A percentile compares a stretch with the other conserved stretches of the same genome.
Evolutionary conservation across 2,329 filamentous ascomycete species (phyloP).

Genomic region (Colletotrichum acutatum): DNA sequence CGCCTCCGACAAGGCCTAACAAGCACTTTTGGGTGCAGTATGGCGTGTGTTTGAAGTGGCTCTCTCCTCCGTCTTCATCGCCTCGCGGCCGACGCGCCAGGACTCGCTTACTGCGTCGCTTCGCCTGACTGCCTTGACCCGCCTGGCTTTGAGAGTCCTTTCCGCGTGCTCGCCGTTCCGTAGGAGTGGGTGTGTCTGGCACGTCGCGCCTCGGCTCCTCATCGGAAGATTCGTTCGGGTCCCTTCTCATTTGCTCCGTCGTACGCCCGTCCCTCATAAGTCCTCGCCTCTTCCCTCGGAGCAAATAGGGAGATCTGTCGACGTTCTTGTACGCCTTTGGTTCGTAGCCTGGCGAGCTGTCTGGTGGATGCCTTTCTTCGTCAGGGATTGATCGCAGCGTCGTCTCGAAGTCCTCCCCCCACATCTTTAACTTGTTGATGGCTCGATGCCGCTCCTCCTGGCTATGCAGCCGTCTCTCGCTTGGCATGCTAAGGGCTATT

Average conservation of each 20-base stretch:
- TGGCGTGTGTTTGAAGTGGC: constrained; percentile 8
- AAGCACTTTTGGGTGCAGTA: constrained; percentile 55
- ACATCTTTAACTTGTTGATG: constrained; percentile 32
- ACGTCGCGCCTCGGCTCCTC: background rate
- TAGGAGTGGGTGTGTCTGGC: constrained; percentile 2
- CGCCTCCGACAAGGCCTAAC: constrained; percentile 45
- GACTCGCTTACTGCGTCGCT: constrained; percentile 38
- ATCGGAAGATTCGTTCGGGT: background rate
- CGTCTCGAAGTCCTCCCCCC: constrained; percentile 41
- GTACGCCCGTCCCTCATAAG: background rate
- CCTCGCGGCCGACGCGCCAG: constrained; percentile 22
- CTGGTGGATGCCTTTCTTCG: constrained; percentile 31
- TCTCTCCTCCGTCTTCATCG: background rate
- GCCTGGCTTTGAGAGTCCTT: constrained; percentile 13
- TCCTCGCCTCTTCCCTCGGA: background rate
- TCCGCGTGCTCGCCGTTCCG: background rate
- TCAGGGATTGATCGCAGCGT: constrained; percentile 38
- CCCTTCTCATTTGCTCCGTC: background rate
- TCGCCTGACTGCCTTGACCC: constrained; percentile 20
- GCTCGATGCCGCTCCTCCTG: constrained; percentile 37
- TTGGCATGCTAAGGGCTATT: constrained; percentile 39
- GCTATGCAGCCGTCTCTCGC: constrained; percentile 17
- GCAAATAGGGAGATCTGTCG: constrained; percentile 36
- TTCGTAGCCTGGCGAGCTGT: constrained; percentile 28
- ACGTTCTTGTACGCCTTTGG: constrained; percentile 37